Percentiles rank a stretch among this genome's conserved stretches.
These are phyloP conservation scores for Amaranthus palmeri DNA, from an alignment of 148 eudicot species.

Conservation along the genomic window DNA sequence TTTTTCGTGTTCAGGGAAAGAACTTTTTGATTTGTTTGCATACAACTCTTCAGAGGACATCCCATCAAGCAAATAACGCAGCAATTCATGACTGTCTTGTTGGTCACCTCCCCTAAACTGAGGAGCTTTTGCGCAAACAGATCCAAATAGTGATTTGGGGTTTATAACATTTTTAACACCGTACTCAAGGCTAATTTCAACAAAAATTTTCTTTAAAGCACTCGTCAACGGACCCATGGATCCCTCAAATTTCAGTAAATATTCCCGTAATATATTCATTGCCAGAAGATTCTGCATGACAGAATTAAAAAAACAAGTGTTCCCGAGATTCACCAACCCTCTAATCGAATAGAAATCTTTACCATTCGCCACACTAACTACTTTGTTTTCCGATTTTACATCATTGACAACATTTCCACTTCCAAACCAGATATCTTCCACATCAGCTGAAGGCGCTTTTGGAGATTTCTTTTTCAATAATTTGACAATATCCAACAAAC, in stretches of 20 bases:
- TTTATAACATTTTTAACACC: slow-evolving; percentile 45
- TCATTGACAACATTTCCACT: slow-evolving; percentile 55
- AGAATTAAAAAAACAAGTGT: slow-evolving; percentile 96
- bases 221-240: slow-evolving; percentile 65
- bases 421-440: slow-evolving; percentile 89
- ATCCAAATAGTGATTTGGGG: slow-evolving; percentile 69
- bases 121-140: slow-evolving; percentile 73
- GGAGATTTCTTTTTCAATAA: slow-evolving; percentile 50
- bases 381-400: slow-evolving; percentile 35
- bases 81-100: slow-evolving; percentile 95
- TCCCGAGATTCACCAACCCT: slow-evolving; percentile 82
- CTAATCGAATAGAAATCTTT: slow-evolving; percentile 46
- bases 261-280: slow-evolving; percentile 49
- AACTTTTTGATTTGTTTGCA: slow-evolving; percentile 30
- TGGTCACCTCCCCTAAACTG: slow-evolving; percentile 89
- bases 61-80: slow-evolving; percentile 86
- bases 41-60: slow-evolving; percentile 55
- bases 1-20: slow-evolving; percentile 28
- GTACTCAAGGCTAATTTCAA: slow-evolving; percentile 43
- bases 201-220: slow-evolving; percentile 57
- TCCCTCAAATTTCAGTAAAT: slow-evolving; percentile 46
- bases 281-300: slow-evolving; percentile 83
- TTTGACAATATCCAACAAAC: slow-evolving; percentile 48
- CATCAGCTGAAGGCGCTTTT: slow-evolving; percentile 44
- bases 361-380: slow-evolving; percentile 20